A percentile compares a stretch with the other conserved stretches of the same genome.
Evolutionary conservation across 768 basidiomycete species (phyloP).

Genomic region (Coprinopsis cinerea): DNA sequence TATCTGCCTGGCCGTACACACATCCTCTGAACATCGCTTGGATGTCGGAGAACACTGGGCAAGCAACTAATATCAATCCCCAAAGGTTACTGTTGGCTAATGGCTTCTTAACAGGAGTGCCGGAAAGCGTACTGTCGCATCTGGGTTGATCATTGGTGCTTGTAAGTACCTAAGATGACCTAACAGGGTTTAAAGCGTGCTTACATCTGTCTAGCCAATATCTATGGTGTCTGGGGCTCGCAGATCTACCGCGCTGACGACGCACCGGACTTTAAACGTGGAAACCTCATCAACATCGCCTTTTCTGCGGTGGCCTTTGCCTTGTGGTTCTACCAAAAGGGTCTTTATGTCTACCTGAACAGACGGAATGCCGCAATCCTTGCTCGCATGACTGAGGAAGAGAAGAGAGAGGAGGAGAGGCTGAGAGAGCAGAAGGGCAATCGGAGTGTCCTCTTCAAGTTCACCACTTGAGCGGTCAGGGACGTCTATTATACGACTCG

Average conservation of each 20-base stretch:
- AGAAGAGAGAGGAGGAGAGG: slow-evolving; percentile 22
- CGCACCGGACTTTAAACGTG: slow-evolving; percentile 31
- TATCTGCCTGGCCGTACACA: slow-evolving; percentile 33
- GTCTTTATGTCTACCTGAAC: slow-evolving; percentile 24
- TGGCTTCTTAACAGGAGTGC: slow-evolving; percentile 19
- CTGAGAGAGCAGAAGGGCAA: slow-evolving; percentile 26
- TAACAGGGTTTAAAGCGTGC: not conserved
- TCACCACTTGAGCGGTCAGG: slow-evolving; percentile 24
- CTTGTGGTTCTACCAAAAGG: slow-evolving; percentile 30
- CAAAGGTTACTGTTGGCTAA: not conserved
- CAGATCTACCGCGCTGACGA: slow-evolving; percentile 33
- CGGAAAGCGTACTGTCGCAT: slow-evolving; percentile 29
- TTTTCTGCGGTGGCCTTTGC: slow-evolving; percentile 26
- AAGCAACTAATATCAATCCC: not conserved
- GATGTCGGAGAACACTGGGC: slow-evolving; percentile 36
- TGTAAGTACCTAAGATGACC: slow-evolving; percentile 17
- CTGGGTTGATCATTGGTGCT: slow-evolving; percentile 23
- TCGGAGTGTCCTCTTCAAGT: slow-evolving; percentile 27
- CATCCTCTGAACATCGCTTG: slow-evolving; percentile 35
- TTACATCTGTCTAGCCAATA: slow-evolving; percentile 16
- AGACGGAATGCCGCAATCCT: slow-evolving; percentile 17
- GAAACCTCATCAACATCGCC: slow-evolving; percentile 31
- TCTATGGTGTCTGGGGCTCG: slow-evolving; percentile 28
- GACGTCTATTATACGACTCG: too few relatives aligned
- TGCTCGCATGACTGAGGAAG: slow-evolving; percentile 18